Percentiles rank a stretch among this genome's conserved stretches.
These are phyloP conservation scores for Cryphonectria carpinicola DNA, from an alignment of 2,329 filamentous ascomycete genomes.

Conservation along the genomic window DNA sequence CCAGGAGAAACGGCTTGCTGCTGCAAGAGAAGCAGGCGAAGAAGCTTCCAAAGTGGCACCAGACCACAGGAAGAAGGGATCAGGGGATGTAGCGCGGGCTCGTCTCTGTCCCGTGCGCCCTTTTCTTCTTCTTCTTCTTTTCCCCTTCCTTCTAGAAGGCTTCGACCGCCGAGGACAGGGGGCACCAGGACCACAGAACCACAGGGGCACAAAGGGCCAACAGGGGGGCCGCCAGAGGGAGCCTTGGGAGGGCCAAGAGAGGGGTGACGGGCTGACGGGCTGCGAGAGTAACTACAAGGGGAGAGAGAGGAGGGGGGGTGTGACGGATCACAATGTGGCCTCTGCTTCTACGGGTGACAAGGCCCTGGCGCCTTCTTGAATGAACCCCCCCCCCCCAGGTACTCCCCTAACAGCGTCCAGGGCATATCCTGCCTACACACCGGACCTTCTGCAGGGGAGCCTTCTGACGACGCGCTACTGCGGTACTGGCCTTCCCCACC, in stretches of 20 bases:
- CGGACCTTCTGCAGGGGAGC: not conserved
- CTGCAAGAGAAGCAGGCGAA: slow-evolving; percentile 30
- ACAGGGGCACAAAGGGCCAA: not conserved
- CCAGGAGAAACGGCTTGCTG: slow-evolving; percentile 21
- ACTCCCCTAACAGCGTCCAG: slow-evolving; percentile 5
- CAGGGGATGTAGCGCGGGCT: slow-evolving; percentile 14
- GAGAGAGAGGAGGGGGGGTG: not conserved
- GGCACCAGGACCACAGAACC: not conserved
- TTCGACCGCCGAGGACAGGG: slow-evolving; percentile 22
- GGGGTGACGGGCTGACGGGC: slow-evolving; percentile 9
- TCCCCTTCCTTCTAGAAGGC: slow-evolving; percentile 28
- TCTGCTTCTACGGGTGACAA: slow-evolving; percentile 25
- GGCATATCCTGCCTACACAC: not conserved
- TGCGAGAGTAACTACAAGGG: not conserved
- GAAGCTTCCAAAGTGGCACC: slow-evolving; percentile 25
- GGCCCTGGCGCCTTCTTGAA: slow-evolving; percentile 20
- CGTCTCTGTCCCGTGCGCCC: slow-evolving; percentile 23
- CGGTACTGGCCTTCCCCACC: slow-evolving; percentile 10
- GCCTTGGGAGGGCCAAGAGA: slow-evolving; percentile 20
- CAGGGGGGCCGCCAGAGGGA: slow-evolving; percentile 8
- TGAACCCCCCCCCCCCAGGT: slow-evolving; percentile 5
- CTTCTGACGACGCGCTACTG: slow-evolving; percentile 10
- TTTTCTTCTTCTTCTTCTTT: not conserved
- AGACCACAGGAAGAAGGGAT: slow-evolving; percentile 4
- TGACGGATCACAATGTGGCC: slow-evolving; percentile 20